Conservation (phyloP, 768 basidiomycete genomes). For the Gyrodon lividus region DNA sequence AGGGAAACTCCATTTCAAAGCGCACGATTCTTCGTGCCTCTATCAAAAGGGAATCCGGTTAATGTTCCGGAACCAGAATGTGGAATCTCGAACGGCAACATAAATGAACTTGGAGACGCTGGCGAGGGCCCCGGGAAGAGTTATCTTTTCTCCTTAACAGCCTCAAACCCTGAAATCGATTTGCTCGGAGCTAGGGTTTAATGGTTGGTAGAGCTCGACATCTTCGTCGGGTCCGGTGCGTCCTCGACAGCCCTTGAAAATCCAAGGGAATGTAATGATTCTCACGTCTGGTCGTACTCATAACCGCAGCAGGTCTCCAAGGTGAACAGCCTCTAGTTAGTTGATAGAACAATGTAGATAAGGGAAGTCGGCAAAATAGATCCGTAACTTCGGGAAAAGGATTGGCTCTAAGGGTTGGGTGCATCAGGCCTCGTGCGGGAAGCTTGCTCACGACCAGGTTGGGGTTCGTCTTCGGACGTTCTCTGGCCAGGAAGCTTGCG, state of each 20-base stretch:
- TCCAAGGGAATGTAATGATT: conserved; percentile 69
- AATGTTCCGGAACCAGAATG: conserved; percentile 77
- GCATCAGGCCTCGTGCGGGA: conserved; percentile 72
- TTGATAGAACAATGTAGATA: conserved; percentile 79
- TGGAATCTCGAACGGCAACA: conserved; percentile 66
- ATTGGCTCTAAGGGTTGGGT: conserved; percentile 80
- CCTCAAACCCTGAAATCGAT: conserved; percentile 70
- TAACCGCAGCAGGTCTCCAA: conserved; percentile 81
- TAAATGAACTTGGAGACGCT: conserved; percentile 63
- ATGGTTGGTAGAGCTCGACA: conserved; percentile 72
- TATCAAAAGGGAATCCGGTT: conserved; percentile 79
- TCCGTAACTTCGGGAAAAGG: conserved; percentile 80
- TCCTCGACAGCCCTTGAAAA: conserved; percentile 79
- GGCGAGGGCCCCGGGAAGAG: conserved; percentile 74
- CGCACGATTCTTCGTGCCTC: conserved; percentile 58
- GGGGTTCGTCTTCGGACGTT: too few species aligned
- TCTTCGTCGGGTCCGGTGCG: conserved; percentile 70
- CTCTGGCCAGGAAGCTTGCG: too few species aligned
- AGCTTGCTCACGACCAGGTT: too few species aligned
- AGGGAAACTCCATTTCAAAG: conserved; percentile 75
- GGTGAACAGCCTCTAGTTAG: conserved; percentile 83
- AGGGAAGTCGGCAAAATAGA: conserved; percentile 81
- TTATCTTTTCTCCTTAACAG: conserved; percentile 79
- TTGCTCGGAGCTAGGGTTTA: conserved; percentile 73
- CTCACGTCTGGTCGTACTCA: conserved; percentile 73